Evolutionary conservation across 1,284 basidiomycete genomes (phyloP).

Genomic region (Boletus semigastroideus): DNA sequence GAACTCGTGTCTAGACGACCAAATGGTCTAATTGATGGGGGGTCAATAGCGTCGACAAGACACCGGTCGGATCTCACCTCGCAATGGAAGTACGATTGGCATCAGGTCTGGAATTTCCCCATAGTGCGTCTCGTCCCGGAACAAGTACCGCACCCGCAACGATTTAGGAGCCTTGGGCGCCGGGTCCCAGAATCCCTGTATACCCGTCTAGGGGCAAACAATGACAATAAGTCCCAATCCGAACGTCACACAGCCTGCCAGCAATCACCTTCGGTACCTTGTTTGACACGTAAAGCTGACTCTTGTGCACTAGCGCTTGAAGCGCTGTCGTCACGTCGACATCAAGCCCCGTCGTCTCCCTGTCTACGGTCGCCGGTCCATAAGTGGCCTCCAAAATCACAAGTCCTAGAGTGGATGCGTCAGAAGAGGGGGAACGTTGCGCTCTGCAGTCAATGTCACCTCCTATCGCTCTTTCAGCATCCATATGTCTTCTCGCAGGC

Average conservation of each 20-base stretch:
- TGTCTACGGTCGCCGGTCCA: constrained; percentile 45
- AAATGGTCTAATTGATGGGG: constrained; percentile 28
- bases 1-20: constrained; percentile 19
- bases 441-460: constrained; percentile 23
- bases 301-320: constrained; percentile 79
- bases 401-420: constrained; percentile 45
- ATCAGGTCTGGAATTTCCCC: constrained; percentile 72
- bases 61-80: constrained; percentile 49
- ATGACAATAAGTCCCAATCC: constrained; percentile 13
- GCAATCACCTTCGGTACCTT: constrained; percentile 60
- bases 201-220: constrained; percentile 45
- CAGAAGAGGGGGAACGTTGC: constrained; percentile 4
- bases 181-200: constrained; percentile 78
- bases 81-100: constrained; percentile 74
- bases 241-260: constrained; percentile 6
- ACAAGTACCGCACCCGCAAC: constrained; percentile 74
- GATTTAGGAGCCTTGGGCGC: constrained; percentile 66
- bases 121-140: constrained; percentile 73
- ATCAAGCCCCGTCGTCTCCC: constrained; percentile 50
- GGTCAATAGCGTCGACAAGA: constrained; percentile 9
- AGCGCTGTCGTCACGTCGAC: constrained; percentile 80
- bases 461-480: constrained; percentile 39
- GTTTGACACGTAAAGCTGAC: constrained; percentile 78
- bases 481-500: constrained; percentile 44
- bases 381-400: constrained; percentile 68